Evolutionary conservation across 202 grass and related monocot genomes (phyloP).

Genomic region (Dendrocalamus latiflorus): DNA sequence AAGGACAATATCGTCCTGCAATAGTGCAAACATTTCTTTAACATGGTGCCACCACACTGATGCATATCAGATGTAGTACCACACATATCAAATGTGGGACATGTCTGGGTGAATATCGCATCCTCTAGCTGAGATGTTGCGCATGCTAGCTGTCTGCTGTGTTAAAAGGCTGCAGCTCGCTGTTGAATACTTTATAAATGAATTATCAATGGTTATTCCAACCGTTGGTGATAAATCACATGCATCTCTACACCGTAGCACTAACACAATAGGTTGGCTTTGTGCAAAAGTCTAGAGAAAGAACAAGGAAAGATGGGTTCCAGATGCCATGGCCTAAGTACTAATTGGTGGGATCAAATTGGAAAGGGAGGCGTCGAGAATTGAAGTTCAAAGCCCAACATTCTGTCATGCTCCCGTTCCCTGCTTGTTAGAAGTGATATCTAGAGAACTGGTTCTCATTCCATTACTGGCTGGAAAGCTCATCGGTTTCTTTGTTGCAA

Average conservation of each 20-base stretch:
- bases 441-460: neutral
- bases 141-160: neutral
- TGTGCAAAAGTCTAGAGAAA: neutral
- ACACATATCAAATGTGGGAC: neutral
- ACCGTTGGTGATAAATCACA: neutral
- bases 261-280: neutral
- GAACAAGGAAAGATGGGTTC: conserved; percentile 2
- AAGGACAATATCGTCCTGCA: neutral
- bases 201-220: neutral
- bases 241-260: neutral
- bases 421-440: neutral
- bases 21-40: no score
- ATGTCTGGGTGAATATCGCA: neutral
- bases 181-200: neutral
- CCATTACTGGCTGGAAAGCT: no score
- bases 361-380: neutral
- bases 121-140: neutral
- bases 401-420: neutral
- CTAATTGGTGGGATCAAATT: neutral
- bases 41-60: no score
- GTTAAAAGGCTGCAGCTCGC: neutral
- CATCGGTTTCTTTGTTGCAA: neutral
- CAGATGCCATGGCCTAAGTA: neutral
- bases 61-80: neutral
- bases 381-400: neutral